phyloP scores from a whole-genome alignment of 2,329 filamentous ascomycete genomes.

The Colletotrichum acutatum region DNA sequence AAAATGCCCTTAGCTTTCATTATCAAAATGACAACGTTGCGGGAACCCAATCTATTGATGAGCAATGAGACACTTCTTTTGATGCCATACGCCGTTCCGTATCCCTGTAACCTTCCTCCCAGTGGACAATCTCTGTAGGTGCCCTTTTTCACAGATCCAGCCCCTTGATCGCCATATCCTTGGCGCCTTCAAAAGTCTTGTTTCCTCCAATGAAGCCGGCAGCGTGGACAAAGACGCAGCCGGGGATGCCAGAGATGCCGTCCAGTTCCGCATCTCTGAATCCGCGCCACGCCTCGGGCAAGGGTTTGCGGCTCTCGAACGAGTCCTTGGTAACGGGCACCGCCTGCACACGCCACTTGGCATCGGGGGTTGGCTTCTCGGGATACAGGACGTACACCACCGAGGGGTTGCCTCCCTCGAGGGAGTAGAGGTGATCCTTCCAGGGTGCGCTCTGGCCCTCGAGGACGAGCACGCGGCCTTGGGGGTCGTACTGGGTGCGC shows the following conservation, averaged over 20 bases:
- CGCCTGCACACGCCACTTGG: slow-evolving; percentile 94
- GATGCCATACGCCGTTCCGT: slow-evolving; percentile 32
- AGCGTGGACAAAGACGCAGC: slow-evolving; percentile 93
- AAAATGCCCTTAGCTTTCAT: background rate
- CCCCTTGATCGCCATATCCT: slow-evolving; percentile 86
- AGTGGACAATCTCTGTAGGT: background rate
- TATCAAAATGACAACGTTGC: background rate
- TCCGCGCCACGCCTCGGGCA: slow-evolving; percentile 93
- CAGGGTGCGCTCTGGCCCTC: slow-evolving; percentile 84
- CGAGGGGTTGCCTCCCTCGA: slow-evolving; percentile 72
- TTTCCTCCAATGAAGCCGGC: slow-evolving; percentile 97
- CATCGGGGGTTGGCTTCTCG: slow-evolving; percentile 77
- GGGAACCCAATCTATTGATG: slow-evolving; percentile 21
- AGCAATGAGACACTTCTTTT: slow-evolving; percentile 30
- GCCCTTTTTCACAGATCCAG: slow-evolving; percentile 50
- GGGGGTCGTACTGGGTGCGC: slow-evolving; percentile 74
- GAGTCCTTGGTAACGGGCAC: slow-evolving; percentile 88
- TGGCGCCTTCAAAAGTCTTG: slow-evolving; percentile 87
- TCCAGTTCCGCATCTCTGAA: slow-evolving; percentile 88
- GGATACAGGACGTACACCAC: slow-evolving; percentile 93
- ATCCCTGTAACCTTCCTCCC: slow-evolving; percentile 4
- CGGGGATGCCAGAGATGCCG: slow-evolving; percentile 73
- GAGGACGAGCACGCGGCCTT: slow-evolving; percentile 85
- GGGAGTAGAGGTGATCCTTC: slow-evolving; percentile 94
- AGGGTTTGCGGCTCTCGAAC: slow-evolving; percentile 90